A percentile compares a stretch with the other conserved stretches of the same genome.
These are phyloP conservation scores for Cystofilobasidium bisporidii DNA, from an alignment of 768 basidiomycete genomes.

Conservation along the genomic window DNA sequence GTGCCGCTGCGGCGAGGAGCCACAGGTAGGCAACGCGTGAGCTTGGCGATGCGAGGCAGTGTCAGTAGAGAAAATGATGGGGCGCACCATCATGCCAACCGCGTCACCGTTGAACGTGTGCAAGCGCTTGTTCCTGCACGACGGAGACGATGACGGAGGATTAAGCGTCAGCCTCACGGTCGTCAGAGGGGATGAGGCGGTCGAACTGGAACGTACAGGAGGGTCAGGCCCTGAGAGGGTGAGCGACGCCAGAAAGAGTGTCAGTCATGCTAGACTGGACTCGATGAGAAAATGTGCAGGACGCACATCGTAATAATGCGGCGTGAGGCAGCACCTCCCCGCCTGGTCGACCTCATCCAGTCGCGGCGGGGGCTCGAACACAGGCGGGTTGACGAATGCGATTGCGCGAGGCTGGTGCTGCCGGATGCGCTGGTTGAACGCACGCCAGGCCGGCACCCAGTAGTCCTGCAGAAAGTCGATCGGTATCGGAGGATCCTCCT, in stretches of 20 bases:
- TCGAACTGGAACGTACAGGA: slow-evolving; percentile 29
- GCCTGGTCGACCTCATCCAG: slow-evolving; percentile 32
- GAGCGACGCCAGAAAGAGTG: no score
- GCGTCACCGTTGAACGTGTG: slow-evolving; percentile 18
- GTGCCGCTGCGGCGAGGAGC: neutral
- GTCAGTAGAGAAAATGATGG: neutral
- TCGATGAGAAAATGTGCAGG: no score
- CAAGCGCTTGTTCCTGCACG: slow-evolving; percentile 14
- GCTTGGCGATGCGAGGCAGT: neutral
- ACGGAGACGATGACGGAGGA: neutral
- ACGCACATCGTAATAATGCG: slow-evolving; percentile 37
- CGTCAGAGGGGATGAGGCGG: neutral
- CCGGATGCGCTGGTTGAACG: neutral
- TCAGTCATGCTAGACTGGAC: no score
- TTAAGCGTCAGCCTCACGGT: no score
- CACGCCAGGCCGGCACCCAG: slow-evolving; percentile 15
- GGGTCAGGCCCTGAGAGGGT: slow-evolving; percentile 31
- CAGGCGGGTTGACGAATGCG: slow-evolving; percentile 37
- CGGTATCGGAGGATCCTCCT: neutral
- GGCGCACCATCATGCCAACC: neutral
- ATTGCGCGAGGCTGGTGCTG: slow-evolving; percentile 29
- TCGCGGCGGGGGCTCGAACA: slow-evolving; percentile 34
- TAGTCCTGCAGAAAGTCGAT: slow-evolving; percentile 13
- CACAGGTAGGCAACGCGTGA: no score
- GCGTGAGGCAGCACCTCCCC: slow-evolving; percentile 32